Conservation (phyloP, 2,329 filamentous ascomycete species). For the Alternaria arbusti region DNA sequence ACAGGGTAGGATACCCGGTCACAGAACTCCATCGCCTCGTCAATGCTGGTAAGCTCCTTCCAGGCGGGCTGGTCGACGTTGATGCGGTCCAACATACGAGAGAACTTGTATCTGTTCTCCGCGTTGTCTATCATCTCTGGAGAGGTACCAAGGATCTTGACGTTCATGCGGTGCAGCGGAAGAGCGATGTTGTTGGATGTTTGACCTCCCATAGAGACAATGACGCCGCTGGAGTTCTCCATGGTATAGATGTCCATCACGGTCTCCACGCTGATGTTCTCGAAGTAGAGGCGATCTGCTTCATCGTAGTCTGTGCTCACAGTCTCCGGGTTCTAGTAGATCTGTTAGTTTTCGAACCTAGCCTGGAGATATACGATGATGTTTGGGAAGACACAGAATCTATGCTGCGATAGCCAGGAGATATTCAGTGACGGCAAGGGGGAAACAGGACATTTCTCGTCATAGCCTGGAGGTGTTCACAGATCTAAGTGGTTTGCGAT, state of each 20-base stretch:
- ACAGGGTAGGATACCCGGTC: slow-evolving; percentile 90
- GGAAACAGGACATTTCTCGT: background rate
- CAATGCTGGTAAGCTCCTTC: slow-evolving; percentile 96
- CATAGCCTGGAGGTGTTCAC: background rate
- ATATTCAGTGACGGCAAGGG: background rate
- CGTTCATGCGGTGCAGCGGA: slow-evolving; percentile 83
- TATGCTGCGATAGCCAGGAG: background rate
- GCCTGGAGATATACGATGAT: background rate
- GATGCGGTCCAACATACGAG: slow-evolving; percentile 94
- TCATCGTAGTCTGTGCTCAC: slow-evolving; percentile 93
- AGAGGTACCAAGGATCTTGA: slow-evolving; percentile 92
- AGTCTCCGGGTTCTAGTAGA: slow-evolving; percentile 72
- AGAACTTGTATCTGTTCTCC: slow-evolving; percentile 99
- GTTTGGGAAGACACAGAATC: background rate
- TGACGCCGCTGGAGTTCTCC: slow-evolving; percentile 81
- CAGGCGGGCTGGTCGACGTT: slow-evolving; percentile 95
- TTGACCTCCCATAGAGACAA: slow-evolving; percentile 96
- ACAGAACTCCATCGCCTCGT: slow-evolving; percentile 88
- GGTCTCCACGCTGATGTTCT: slow-evolving; percentile 68
- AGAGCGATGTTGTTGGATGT: slow-evolving; percentile 98
- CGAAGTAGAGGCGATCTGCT: slow-evolving; percentile 92
- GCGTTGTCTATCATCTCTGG: slow-evolving; percentile 99
- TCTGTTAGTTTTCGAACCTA: background rate
- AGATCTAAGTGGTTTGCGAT: background rate
- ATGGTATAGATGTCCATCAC: slow-evolving; percentile 74